phyloP scores from a whole-genome alignment of 805 yeast species.

The Maudiozyma saulgeensis region DNA sequence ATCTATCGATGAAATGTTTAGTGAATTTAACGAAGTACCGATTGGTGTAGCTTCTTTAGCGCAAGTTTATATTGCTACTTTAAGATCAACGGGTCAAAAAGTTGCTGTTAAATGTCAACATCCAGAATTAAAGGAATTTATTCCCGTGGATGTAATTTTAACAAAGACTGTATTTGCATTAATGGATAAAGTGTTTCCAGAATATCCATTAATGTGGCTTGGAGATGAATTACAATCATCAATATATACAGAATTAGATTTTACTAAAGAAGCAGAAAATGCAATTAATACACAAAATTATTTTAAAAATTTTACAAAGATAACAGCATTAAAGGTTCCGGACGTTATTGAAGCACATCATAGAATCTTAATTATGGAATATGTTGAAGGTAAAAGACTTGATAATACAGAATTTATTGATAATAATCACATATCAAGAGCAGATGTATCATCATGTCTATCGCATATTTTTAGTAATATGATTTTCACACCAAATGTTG shows the following conservation, averaged over 20 bases:
- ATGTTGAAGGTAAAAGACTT: conserved; percentile 67
- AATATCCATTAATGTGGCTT: conserved; percentile 90
- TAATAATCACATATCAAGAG: conserved; percentile 53
- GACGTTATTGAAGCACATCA: conserved; percentile 52
- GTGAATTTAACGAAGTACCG: conserved; percentile 59
- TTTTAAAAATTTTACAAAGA: conserved; percentile 42
- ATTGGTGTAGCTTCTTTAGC: conserved; percentile 95
- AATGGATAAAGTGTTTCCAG: conserved; percentile 77
- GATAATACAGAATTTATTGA: conserved; percentile 65
- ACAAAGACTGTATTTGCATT: conserved; percentile 67
- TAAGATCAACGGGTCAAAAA: conserved; percentile 48
- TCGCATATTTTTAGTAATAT: conserved; percentile 87
- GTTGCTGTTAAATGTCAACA: conserved; percentile 96
- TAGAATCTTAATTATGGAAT: conserved; percentile 83
- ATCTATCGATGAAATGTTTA: conserved; percentile 52
- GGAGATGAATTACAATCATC: conserved; percentile 85
- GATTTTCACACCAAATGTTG: conserved; percentile 89
- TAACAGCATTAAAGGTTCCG: conserved; percentile 79
- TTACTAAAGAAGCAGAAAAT: conserved; percentile 76
- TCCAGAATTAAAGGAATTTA: conserved; percentile 76
- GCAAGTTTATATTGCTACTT: conserved; percentile 77
- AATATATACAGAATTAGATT: conserved; percentile 85
- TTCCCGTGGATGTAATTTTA: conserved; percentile 78
- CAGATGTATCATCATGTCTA: conserved; percentile 74
- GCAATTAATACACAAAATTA: conserved; percentile 61